Percentiles rank a stretch among this genome's conserved stretches.
Evolutionary conservation across 139 green algal genomes (phyloP).

Genomic region (Ettlia oleoabundans): DNA sequence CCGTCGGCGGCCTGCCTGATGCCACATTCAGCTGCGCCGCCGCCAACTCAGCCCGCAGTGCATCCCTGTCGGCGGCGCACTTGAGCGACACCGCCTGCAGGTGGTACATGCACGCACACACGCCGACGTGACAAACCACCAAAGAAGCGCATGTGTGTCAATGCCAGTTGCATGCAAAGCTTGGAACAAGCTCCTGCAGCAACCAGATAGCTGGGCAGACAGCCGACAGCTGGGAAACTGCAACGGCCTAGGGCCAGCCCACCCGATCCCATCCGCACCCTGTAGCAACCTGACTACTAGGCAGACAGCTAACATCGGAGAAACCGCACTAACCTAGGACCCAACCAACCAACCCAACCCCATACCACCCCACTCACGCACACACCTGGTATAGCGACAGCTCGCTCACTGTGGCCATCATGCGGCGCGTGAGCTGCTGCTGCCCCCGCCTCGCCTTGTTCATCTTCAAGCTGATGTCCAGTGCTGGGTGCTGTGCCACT

Average conservation of each 20-base stretch:
- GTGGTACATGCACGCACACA: too few relatives aligned
- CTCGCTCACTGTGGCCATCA: conserved; percentile 90
- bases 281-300: too few relatives aligned
- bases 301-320: too few relatives aligned
- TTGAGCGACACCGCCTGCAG: conserved; percentile 70
- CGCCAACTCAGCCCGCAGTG: conserved; percentile 56
- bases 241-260: too few relatives aligned
- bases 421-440: conserved; percentile 70
- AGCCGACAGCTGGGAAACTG: too few relatives aligned
- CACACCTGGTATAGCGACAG: conserved; percentile 83
- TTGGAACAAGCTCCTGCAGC: too few relatives aligned
- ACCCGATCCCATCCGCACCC: too few relatives aligned
- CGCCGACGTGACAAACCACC: too few relatives aligned
- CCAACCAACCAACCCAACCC: not conserved
- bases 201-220: too few relatives aligned
- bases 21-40: conserved; percentile 43
- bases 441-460: conserved; percentile 78
- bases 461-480: conserved; percentile 34
- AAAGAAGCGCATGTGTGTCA: too few relatives aligned
- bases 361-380: not conserved
- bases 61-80: conserved; percentile 64
- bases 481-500: conserved; percentile 12
- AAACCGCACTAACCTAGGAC: too few relatives aligned
- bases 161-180: too few relatives aligned
- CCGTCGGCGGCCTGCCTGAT: conserved; percentile 72